phyloP scores from a whole-genome alignment of 2,329 filamentous ascomycete species.

The Rhynchosporium graminicola region DNA sequence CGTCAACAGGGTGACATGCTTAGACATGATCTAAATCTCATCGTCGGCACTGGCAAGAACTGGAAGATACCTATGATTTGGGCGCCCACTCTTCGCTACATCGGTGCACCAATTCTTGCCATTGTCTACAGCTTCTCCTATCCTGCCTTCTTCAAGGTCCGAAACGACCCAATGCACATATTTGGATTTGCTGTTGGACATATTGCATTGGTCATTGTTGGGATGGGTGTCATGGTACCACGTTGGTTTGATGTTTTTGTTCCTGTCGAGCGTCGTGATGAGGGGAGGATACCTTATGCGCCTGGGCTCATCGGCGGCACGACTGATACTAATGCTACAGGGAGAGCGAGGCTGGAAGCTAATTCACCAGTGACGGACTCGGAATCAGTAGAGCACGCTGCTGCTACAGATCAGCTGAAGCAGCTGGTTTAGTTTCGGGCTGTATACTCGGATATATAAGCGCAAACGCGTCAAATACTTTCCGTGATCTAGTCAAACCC shows the following conservation, averaged over 20 bases:
- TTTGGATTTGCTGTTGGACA: slow-evolving; percentile 7
- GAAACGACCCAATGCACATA: slow-evolving; percentile 13
- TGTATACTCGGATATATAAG: neutral
- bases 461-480: slow-evolving; percentile 5
- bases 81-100: slow-evolving; percentile 9
- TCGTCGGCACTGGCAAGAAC: slow-evolving; percentile 7
- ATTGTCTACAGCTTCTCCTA: slow-evolving; percentile 14
- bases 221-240: neutral
- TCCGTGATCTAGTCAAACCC: neutral
- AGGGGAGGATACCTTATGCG: slow-evolving; percentile 12
- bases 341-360: slow-evolving; percentile 2
- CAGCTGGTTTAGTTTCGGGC: neutral
- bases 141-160: slow-evolving; percentile 4
- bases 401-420: neutral
- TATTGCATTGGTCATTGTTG: slow-evolving; percentile 9
- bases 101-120: slow-evolving; percentile 5
- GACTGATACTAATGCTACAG: neutral
- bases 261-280: slow-evolving; percentile 1
- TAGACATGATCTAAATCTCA: neutral
- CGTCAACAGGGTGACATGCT: slow-evolving; percentile 1
- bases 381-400: neutral
- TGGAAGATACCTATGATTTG: slow-evolving; percentile 7
- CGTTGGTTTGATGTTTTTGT: slow-evolving; percentile 12
- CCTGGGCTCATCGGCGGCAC: slow-evolving; percentile 2
- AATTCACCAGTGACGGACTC: neutral